A percentile compares a stretch with the other conserved stretches of the same genome.
phyloP scores from a whole-genome alignment of 2,329 filamentous ascomycete genomes.

The Fonsecaea erecta region DNA sequence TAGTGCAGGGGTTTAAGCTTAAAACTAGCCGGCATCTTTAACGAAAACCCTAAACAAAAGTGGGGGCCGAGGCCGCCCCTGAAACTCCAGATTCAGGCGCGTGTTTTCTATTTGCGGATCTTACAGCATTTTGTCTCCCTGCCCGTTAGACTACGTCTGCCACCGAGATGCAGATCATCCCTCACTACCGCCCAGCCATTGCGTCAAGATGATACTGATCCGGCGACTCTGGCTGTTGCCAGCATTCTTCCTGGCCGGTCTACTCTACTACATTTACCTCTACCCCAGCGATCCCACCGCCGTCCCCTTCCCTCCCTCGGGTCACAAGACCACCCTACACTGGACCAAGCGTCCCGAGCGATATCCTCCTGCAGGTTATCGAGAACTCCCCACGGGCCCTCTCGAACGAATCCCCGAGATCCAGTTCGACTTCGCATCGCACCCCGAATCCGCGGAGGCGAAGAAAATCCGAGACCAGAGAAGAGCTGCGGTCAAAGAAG shows the following conservation, averaged over 20 bases:
- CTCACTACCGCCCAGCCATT: not conserved
- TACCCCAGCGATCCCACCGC: conserved; percentile 17
- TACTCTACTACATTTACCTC: conserved; percentile 35
- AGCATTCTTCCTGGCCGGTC: conserved; percentile 28
- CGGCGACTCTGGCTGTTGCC: conserved; percentile 35
- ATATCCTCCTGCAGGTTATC: conserved; percentile 31
- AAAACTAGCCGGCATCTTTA: not conserved
- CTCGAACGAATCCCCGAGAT: conserved; percentile 34
- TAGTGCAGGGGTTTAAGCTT: not conserved
- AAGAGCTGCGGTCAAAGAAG: conserved; percentile 54
- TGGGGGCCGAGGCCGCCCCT: not conserved
- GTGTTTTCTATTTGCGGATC: not conserved
- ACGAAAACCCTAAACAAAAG: not conserved
- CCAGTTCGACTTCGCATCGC: conserved; percentile 35
- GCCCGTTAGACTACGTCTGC: not conserved
- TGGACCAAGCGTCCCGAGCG: conserved; percentile 33
- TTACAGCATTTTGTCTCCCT: not conserved
- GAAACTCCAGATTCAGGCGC: not conserved
- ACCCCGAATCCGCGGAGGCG: conserved; percentile 27
- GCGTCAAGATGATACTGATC: conserved; percentile 32
- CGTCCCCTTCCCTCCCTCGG: conserved; percentile 1
- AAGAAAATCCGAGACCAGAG: conserved; percentile 38
- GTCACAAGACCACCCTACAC: conserved; percentile 20
- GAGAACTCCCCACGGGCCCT: conserved; percentile 31
- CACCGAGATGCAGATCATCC: conserved; percentile 5